Percentiles rank a stretch among this genome's conserved stretches.
Conservation (phyloP, 495 filamentous ascomycete genomes). For the Penicillium taxi region DNA sequence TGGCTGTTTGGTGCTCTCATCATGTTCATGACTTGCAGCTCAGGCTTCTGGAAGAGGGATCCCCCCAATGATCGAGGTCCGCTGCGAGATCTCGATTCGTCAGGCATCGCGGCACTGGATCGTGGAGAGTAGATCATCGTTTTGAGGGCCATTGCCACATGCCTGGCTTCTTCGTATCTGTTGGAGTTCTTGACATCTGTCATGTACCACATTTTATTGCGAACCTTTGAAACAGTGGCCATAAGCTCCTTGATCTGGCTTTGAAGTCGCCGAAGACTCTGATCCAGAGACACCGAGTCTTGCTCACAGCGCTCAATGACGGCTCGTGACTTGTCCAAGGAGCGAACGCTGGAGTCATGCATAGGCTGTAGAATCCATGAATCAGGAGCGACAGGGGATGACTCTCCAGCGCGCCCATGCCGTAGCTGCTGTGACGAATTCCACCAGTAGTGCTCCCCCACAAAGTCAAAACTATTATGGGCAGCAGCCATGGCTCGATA, state of each 20-base stretch:
- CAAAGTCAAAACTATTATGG: constrained; percentile 35
- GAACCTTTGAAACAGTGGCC: constrained; percentile 32
- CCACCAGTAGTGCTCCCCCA: constrained; percentile 46
- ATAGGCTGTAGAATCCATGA: constrained; percentile 39
- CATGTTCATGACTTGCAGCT: constrained; percentile 79
- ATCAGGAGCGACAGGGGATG: constrained; percentile 20
- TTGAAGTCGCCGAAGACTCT: constrained; percentile 31
- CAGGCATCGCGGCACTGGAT: constrained; percentile 31
- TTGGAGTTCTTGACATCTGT: constrained; percentile 91
- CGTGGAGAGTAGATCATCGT: constrained; percentile 64
- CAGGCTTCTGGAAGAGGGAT: constrained; percentile 71
- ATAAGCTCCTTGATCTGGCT: constrained; percentile 28
- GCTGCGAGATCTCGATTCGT: constrained; percentile 43
- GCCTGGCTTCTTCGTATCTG: constrained; percentile 79
- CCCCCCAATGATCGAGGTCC: constrained; percentile 42
- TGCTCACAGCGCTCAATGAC: constrained; percentile 38
- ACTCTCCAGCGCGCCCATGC: constrained; percentile 16
- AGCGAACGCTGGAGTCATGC: constrained; percentile 28
- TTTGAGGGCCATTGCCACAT: constrained; percentile 79
- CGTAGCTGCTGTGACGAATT: constrained; percentile 35
- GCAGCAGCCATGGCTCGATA: constrained; percentile 32
- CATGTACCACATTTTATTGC: constrained; percentile 99
- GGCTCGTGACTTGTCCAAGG: constrained; percentile 28
- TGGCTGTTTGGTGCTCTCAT: constrained; percentile 77
- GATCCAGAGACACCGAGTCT: constrained; percentile 32